Conservation (phyloP, 2,329 filamentous ascomycete genomes). For the Aureobasidium sp. region DNA sequence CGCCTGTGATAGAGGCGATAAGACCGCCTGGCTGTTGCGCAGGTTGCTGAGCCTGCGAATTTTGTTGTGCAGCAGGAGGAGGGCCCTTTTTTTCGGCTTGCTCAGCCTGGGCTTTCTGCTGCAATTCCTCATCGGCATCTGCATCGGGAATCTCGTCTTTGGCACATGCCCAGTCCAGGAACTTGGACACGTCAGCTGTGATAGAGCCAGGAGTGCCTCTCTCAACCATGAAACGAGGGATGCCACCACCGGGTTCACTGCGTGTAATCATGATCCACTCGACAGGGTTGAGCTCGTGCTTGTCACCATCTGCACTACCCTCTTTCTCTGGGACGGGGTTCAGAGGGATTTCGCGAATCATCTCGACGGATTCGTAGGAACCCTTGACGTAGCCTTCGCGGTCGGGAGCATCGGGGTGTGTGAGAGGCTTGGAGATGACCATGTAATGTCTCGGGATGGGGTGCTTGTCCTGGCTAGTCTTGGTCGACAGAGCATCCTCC, state of each 20-base stretch:
- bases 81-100: slow-evolving; percentile 15
- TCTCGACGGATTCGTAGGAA: slow-evolving; percentile 83
- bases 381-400: slow-evolving; percentile 72
- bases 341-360: slow-evolving; percentile 74
- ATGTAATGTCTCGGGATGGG: slow-evolving; percentile 64
- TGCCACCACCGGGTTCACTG: slow-evolving; percentile 80
- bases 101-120: slow-evolving; percentile 18
- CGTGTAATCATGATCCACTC: slow-evolving; percentile 93
- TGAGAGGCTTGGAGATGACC: slow-evolving; percentile 78
- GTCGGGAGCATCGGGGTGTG: slow-evolving; percentile 65
- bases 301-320: slow-evolving; percentile 17
- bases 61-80: slow-evolving; percentile 12
- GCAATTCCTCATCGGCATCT: slow-evolving; percentile 28
- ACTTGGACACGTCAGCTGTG: slow-evolving; percentile 70
- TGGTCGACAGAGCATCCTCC: slow-evolving; percentile 43
- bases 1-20: slow-evolving; percentile 25
- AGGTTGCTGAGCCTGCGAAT: neutral
- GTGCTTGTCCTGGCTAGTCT: slow-evolving; percentile 31
- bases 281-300: slow-evolving; percentile 51
- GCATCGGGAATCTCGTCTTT: slow-evolving; percentile 37
- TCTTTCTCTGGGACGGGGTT: slow-evolving; percentile 28
- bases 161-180: slow-evolving; percentile 67
- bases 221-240: slow-evolving; percentile 87
- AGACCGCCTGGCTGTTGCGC: slow-evolving; percentile 24
- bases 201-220: slow-evolving; percentile 78